These are phyloP conservation scores for Omphalotus guepiniiformis DNA, from an alignment of 768 basidiomycete species.

Conservation along the genomic window DNA sequence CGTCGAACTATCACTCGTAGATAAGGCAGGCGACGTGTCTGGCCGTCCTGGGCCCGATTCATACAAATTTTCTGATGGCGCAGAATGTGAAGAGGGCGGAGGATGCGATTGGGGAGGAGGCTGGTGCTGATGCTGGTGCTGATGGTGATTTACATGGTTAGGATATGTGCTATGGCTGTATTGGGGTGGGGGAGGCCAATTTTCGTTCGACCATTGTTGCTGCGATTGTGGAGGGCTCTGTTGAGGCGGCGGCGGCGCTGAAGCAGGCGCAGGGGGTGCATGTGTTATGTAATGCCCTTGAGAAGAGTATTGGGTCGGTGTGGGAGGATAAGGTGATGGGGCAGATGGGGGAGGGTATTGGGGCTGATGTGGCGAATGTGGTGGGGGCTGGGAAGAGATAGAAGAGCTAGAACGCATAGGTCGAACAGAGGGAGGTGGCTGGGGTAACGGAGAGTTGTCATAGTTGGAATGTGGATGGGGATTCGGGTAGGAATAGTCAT, in stretches of 20 bases:
- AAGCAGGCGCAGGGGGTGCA: not conserved
- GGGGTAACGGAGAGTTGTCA: not conserved
- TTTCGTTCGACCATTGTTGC: conserved; percentile 12
- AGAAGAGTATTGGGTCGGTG: conserved; percentile 6
- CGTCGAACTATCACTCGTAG: conserved; percentile 19
- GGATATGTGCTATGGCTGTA: not conserved
- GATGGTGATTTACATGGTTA: conserved; percentile 13
- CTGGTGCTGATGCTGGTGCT: conserved; percentile 14
- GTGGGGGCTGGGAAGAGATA: conserved; percentile 1
- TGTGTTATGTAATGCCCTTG: conserved; percentile 16
- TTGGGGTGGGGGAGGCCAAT: not conserved
- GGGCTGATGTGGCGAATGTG: conserved; percentile 20
- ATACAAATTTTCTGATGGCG: conserved; percentile 32
- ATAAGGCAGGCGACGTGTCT: conserved; percentile 19
- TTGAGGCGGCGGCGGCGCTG: conserved; percentile 13
- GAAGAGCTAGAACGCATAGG: not conserved
- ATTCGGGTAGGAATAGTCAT: conserved; percentile 45
- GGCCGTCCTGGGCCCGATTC: conserved; percentile 26
- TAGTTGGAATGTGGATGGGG: conserved; percentile 15
- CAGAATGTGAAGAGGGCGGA: conserved; percentile 21
- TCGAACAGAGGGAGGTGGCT: conserved; percentile 13
- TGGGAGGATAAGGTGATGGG: conserved; percentile 9
- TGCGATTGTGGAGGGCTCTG: conserved; percentile 26
- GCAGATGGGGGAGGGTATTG: conserved; percentile 22
- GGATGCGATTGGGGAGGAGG: conserved; percentile 16